Base-by-base conservation (phyloP, 176 grass and related monocot species). In the Juncus inflexus region DNA sequence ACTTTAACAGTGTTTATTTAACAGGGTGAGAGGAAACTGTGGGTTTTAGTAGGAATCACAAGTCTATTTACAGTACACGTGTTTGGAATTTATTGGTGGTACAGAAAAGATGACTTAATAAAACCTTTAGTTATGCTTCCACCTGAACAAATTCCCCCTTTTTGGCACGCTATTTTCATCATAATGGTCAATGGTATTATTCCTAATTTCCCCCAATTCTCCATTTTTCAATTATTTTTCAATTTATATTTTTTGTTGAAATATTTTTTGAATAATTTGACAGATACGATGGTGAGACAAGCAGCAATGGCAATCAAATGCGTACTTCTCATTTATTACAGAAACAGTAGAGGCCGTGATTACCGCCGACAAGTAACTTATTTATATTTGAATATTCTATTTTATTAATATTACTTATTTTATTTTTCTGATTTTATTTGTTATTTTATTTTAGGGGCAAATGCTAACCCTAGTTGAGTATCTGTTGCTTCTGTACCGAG, bases 101-200 rank as follows among this genome's bases (percentile, higher is more conserved):
- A 92, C 83, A 80, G 64, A 76, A 86, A 99, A 37, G 88, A 92
- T 64, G 83, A 90, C 67, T 77, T 99, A 77, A 81, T 87, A 37
- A 82, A 84, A 74, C 94, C 94, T 16, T 72, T 99, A 61, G 79
- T 99, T 63, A 90, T 99, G 88, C 85, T 99, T 71, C 85, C 94
- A 72, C 88, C 94, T 37, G 88, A 92, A 84, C 80, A 90, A 76
- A 84, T 99, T 84, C 94, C 85, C 63, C 88, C 94, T 51, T 99
- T 99, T 57, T 99, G 94, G 94, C 94, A 99, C 75, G 88, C 80
- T 41, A 82, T 99, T 74, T 99, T 99, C 67, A 89, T 99, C 72
- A 99, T 99, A 82, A 86, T 99, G 85, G 75, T 99, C 53, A 99
- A 99, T 55, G 94, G 94, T 99, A 92, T 55, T 77, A n/a, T 8